Conservation (phyloP, 306 rosid genomes). For the Hylodesmum podocarpum region DNA sequence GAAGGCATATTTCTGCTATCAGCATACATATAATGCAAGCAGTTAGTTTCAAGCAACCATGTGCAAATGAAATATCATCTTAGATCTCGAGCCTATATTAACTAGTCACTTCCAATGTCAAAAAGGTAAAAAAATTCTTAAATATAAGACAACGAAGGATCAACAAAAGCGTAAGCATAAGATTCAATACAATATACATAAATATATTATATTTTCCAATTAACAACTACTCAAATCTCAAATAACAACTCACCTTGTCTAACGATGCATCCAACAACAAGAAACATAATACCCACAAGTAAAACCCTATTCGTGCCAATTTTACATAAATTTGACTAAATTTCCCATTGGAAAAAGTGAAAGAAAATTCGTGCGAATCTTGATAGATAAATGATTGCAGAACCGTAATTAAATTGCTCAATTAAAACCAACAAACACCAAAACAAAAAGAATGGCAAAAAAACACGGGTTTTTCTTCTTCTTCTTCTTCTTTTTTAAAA, state of each 20-base stretch:
- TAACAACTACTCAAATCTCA: neutral
- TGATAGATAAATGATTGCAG: neutral
- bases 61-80: neutral
- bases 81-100: neutral
- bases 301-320: neutral
- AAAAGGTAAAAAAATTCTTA: neutral
- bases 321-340: neutral
- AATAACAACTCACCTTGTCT: neutral
- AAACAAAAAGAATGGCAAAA: neutral
- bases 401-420: neutral
- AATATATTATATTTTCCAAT: neutral
- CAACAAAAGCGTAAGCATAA: neutral
- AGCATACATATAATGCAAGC: neutral
- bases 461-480: neutral
- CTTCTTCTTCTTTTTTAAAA: too few species aligned
- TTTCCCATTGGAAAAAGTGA: neutral
- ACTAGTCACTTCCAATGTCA: neutral
- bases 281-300: neutral
- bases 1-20: constrained; percentile 60
- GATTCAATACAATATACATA: constrained; percentile 1
- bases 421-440: neutral
- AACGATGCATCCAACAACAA: neutral
- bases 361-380: neutral
- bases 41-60: constrained; percentile 13
- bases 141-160: neutral